Evolutionary conservation across 768 basidiomycete genomes (phyloP).

Genomic region (Tubosaeta brunneosetosa): DNA sequence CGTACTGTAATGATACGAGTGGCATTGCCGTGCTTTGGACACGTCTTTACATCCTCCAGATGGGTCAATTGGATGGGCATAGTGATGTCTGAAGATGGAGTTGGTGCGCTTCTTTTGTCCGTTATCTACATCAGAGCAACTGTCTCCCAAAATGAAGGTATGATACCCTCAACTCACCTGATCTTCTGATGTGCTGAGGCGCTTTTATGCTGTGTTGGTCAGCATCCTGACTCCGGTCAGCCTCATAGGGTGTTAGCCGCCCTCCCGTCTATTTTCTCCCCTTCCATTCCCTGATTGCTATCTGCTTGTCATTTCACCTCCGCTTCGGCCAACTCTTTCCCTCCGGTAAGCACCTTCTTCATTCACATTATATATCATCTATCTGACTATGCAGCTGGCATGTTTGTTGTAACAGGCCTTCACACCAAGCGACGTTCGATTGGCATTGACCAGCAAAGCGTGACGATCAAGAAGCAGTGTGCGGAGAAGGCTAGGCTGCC

Average conservation of each 20-base stretch:
- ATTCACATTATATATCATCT: conserved; percentile 2
- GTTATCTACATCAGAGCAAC: neutral
- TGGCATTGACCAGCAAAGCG: neutral
- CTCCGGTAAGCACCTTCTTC: conserved; percentile 8
- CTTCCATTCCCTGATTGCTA: neutral
- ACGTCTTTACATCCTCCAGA: no score
- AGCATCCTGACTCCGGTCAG: conserved; percentile 7
- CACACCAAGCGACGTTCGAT: conserved; percentile 21
- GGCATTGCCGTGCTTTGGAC: no score
- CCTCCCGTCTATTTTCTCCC: neutral
- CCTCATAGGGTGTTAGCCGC: conserved; percentile 19
- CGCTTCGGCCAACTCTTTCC: neutral
- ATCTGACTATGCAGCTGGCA: conserved; percentile 17
- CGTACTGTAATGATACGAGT: no score
- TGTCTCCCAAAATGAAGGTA: neutral
- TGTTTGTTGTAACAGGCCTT: conserved; percentile 23
- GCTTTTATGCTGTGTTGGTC: neutral
- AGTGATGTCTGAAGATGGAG: no score
- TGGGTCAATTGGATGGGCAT: no score
- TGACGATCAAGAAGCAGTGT: neutral
- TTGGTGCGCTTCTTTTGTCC: no score
- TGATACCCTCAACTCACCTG: no score
- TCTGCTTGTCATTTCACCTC: neutral
- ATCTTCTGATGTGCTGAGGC: neutral
- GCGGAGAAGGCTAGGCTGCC: neutral